These are phyloP conservation scores for Aureobasidium sp. DNA, from an alignment of 2,329 filamentous ascomycete species.

Conservation along the genomic window DNA sequence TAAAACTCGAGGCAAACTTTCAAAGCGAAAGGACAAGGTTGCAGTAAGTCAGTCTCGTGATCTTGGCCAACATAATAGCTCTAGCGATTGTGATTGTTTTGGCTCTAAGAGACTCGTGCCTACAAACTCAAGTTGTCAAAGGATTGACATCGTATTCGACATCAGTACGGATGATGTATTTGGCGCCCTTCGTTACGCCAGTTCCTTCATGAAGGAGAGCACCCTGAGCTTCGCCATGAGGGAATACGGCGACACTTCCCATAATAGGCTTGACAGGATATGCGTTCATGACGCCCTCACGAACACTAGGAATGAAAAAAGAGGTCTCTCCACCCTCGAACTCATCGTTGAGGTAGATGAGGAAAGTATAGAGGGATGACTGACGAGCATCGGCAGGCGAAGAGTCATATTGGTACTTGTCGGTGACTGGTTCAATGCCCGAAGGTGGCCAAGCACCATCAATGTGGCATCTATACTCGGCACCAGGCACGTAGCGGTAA, in stretches of 20 bases:
- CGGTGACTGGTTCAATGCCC: constrained; percentile 48
- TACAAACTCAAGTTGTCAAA: constrained; percentile 11
- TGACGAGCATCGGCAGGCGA: constrained; percentile 55
- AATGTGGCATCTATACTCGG: constrained; percentile 65
- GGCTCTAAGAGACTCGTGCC: too few relatives aligned
- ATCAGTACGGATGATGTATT: constrained; percentile 65
- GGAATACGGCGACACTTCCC: constrained; percentile 62
- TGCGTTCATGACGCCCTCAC: constrained; percentile 61
- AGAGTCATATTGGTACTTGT: constrained; percentile 59
- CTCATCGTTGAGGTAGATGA: constrained; percentile 65
- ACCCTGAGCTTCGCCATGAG: constrained; percentile 60
- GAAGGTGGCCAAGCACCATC: constrained; percentile 69
- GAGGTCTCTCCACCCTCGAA: constrained; percentile 66
- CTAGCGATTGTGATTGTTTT: too few relatives aligned
- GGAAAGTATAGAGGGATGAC: constrained; percentile 62
- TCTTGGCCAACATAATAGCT: too few relatives aligned
- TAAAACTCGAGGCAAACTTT: too few relatives aligned
- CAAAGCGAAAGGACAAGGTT: too few relatives aligned
- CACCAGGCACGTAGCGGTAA: constrained; percentile 65
- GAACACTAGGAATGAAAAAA: constrained; percentile 59
- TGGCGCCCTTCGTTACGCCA: constrained; percentile 58
- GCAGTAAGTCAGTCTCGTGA: too few relatives aligned
- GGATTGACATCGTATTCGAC: constrained; percentile 58
- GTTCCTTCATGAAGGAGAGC: constrained; percentile 64
- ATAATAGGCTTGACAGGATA: constrained; percentile 63